Conservation (phyloP, 2,329 filamentous ascomycete species). For the Botryotinia convoluta region DNA sequence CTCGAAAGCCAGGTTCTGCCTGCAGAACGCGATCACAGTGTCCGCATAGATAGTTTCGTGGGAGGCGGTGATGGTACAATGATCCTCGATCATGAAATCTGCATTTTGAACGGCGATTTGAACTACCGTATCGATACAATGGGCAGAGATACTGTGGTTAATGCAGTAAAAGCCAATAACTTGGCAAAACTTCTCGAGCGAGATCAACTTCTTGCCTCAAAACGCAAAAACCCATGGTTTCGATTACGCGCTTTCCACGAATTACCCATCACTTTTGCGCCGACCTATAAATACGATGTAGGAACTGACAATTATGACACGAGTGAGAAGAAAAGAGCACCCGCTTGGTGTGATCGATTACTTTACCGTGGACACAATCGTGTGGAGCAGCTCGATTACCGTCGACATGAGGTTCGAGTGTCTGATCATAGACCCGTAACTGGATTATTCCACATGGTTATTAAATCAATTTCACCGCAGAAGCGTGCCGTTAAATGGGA, state of each 20-base stretch:
- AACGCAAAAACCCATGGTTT: slow-evolving; percentile 86
- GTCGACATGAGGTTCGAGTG: slow-evolving; percentile 81
- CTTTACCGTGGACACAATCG: slow-evolving; percentile 79
- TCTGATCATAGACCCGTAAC: slow-evolving; percentile 94
- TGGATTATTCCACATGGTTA: slow-evolving; percentile 74
- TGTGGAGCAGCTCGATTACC: slow-evolving; percentile 85
- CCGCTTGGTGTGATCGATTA: slow-evolving; percentile 94
- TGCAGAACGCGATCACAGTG: slow-evolving; percentile 61
- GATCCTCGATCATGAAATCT: slow-evolving; percentile 97
- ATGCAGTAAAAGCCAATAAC: slow-evolving; percentile 77
- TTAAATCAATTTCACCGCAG: slow-evolving; percentile 76
- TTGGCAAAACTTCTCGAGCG: slow-evolving; percentile 83
- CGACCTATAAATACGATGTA: slow-evolving; percentile 98
- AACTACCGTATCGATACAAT: slow-evolving; percentile 99
- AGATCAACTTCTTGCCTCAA: slow-evolving; percentile 86
- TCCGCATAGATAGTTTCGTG: slow-evolving; percentile 74
- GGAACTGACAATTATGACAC: slow-evolving; percentile 92
- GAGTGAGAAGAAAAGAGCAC: slow-evolving; percentile 89
- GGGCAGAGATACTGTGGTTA: slow-evolving; percentile 87
- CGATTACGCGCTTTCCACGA: slow-evolving; percentile 88
- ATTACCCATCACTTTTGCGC: slow-evolving; percentile 83
- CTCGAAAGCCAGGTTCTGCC: slow-evolving; percentile 78
- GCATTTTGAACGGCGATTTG: slow-evolving; percentile 89
- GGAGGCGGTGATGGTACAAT: slow-evolving; percentile 93
- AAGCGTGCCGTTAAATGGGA: slow-evolving; percentile 67